Evolutionary conservation across 2,329 filamentous ascomycete species (phyloP), one percentile per base, ranked within the genome.

Genomic region (Drechslerella dactyloides): DNA sequence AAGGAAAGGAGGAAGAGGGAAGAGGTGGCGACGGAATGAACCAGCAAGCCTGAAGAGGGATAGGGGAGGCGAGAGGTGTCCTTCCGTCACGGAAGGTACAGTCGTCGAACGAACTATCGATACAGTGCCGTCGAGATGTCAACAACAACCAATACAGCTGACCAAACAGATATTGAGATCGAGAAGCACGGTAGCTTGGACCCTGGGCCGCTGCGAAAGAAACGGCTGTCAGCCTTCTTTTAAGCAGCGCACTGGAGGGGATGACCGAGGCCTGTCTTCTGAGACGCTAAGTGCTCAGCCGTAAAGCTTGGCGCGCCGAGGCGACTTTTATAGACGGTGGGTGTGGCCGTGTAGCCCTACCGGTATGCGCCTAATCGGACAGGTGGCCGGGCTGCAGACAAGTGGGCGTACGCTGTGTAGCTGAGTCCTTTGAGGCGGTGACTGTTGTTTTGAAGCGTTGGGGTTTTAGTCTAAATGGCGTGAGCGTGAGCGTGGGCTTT

Each of bases 321-420:
- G 51, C 46, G 30, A 52, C 61, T 61, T 62, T 72, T 59, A 60
- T 60, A 44, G 65, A 58, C 40, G 15, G 15, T 23, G 42, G 42
- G 68, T 64, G 68, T 65, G 68, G 68, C 68, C 68, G 68, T 72
- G 68, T 56, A 61, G 68, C 60, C 68, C 68, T 33, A 33, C 27
- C 27, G 27, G n/a, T 72, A 72, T 63, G 60, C 59, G 60, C 58
- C 59, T 56, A 54, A 65, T 61, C 64, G 60, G 53, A 64, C 59
- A 15, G 40, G 40, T 21, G 19, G n/a, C 11, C 15, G 17, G 44
- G n/a, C 27, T 33, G 27, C n/a, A 21, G 17, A 4, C 51, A 59
- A 60, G 60, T 50, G 59, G 66, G 58, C 63, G 42, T 23, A 30
- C 40, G 8, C 60, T 33, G 19, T 17, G 64, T 57, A 60, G 50